phyloP scores from a whole-genome alignment of 2,329 filamentous ascomycete species.

The Aspergillus sp. region DNA sequence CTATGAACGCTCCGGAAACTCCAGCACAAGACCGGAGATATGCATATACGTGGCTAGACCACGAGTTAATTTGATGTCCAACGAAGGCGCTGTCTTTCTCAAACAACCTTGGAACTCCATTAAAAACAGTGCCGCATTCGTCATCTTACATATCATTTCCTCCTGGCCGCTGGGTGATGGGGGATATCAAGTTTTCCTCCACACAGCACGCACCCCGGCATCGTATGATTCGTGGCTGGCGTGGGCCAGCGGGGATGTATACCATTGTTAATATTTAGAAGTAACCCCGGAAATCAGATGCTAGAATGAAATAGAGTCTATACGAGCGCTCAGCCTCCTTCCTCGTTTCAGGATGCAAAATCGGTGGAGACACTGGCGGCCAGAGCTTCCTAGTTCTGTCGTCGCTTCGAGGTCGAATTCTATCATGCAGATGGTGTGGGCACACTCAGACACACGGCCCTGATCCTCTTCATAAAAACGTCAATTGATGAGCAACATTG shows the following conservation, averaged over 20 bases:
- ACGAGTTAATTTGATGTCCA: background rate
- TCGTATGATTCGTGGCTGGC: background rate
- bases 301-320: background rate
- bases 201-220: background rate
- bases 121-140: conserved; percentile 1
- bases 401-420: too few relatives aligned
- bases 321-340: background rate
- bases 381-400: too few relatives aligned
- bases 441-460: too few relatives aligned
- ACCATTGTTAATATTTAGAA: background rate
- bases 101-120: background rate
- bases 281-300: background rate
- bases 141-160: background rate
- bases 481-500: too few relatives aligned
- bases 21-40: background rate
- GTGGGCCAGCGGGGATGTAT: background rate
- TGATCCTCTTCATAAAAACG: too few relatives aligned
- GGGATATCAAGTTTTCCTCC: conserved; percentile 5
- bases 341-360: background rate
- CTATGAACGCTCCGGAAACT: background rate
- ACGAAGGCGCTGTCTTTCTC: background rate
- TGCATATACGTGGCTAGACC: conserved; percentile 1
- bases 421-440: too few relatives aligned
- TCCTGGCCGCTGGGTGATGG: background rate
- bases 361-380: background rate